A percentile compares a stretch with the other conserved stretches of the same genome.
Conservation (phyloP, 2,329 filamentous ascomycete genomes). For the Colletotrichum sp. region DNA sequence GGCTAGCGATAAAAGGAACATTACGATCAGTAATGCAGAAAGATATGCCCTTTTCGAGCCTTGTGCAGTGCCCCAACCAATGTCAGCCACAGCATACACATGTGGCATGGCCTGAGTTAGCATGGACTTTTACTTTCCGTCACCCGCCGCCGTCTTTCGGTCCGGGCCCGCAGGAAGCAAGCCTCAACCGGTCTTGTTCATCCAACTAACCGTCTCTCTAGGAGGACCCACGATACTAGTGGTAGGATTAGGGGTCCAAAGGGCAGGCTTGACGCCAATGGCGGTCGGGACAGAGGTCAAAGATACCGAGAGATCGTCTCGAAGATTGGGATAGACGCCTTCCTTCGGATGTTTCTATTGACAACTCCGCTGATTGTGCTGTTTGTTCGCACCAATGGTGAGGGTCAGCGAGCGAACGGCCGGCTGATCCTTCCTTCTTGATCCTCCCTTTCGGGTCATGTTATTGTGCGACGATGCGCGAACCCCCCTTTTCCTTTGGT, state of each 20-base stretch:
- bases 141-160: background rate
- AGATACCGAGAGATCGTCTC: background rate
- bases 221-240: background rate
- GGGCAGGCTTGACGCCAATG: background rate
- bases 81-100: conserved; percentile 3
- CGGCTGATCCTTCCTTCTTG: background rate
- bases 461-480: background rate
- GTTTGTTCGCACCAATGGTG: background rate
- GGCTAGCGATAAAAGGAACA: background rate
- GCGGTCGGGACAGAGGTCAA: background rate
- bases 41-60: background rate
- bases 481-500: background rate
- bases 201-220: background rate
- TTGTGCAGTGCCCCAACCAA: background rate
- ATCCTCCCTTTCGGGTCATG: background rate
- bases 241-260: background rate
- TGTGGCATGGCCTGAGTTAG: background rate
- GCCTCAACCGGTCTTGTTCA: background rate
- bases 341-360: background rate
- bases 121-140: background rate
- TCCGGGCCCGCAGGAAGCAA: background rate
- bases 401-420: background rate
- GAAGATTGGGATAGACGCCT: background rate
- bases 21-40: background rate
- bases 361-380: background rate